Percentiles rank a stretch among this genome's conserved stretches.
Evolutionary conservation across 305 asterid genomes (phyloP).

Genomic region (Salvia sclarea): DNA sequence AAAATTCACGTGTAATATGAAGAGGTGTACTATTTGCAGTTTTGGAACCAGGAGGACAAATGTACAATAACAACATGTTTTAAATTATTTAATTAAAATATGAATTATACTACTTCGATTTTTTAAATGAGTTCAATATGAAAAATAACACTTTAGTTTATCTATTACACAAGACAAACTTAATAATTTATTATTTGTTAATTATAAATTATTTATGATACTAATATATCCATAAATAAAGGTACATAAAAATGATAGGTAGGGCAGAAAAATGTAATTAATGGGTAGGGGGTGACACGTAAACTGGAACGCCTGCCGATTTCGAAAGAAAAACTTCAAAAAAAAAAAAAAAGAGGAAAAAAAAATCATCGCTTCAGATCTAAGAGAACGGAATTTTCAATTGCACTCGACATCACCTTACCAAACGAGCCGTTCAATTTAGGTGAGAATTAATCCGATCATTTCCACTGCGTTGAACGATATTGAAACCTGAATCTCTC

Average conservation of each 20-base stretch:
- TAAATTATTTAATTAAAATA: no score
- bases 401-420: conserved; percentile 32
- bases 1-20: no score
- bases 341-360: background rate
- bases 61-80: no score
- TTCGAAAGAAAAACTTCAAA: background rate
- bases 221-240: background rate
- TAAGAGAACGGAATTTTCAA: conserved; percentile 33
- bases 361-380: conserved; percentile 42
- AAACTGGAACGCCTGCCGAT: conserved; percentile 10
- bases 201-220: background rate
- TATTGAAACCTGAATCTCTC: conserved; percentile 16
- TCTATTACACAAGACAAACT: no score
- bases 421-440: conserved; percentile 30
- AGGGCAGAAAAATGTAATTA: background rate
- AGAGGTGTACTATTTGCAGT: no score
- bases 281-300: background rate
- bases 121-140: no score
- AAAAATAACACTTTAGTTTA: no score
- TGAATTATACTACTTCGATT: no score
- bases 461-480: conserved; percentile 16
- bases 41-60: no score
- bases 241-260: no score
- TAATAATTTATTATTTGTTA: no score
- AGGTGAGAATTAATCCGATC: conserved; percentile 26